Evolutionary conservation across 148 eudicot species (phyloP).

Genomic region (Diospyros lotus): DNA sequence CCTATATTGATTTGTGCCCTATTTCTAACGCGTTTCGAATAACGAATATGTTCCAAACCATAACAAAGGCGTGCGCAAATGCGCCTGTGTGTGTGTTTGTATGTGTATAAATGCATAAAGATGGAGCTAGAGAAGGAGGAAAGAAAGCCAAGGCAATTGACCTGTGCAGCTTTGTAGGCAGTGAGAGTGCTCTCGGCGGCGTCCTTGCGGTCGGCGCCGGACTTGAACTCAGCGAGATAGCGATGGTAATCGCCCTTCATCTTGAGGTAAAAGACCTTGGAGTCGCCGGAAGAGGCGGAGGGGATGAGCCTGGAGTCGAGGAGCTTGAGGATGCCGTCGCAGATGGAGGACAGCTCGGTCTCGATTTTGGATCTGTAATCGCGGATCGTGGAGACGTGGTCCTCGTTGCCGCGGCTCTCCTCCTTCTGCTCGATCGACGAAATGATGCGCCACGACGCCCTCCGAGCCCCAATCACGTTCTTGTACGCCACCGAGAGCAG

Average conservation of each 20-base stretch:
- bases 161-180: slow-evolving; percentile 60
- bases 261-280: slow-evolving; percentile 55
- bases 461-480: slow-evolving; percentile 1
- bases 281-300: slow-evolving; percentile 32
- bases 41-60: too few species aligned
- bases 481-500: slow-evolving; percentile 1
- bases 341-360: slow-evolving; percentile 15
- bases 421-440: slow-evolving; percentile 65
- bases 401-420: slow-evolving; percentile 61
- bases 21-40: too few species aligned
- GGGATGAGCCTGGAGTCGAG: slow-evolving; percentile 37
- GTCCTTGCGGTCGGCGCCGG: slow-evolving; percentile 39
- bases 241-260: slow-evolving; percentile 66
- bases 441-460: slow-evolving; percentile 27
- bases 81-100: too few species aligned
- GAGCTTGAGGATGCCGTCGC: slow-evolving; percentile 26
- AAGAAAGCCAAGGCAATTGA: neutral
- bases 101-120: too few species aligned
- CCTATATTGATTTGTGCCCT: too few species aligned
- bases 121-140: too few species aligned
- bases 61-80: too few species aligned
- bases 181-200: slow-evolving; percentile 54
- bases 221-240: slow-evolving; percentile 51
- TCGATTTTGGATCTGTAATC: slow-evolving; percentile 16
- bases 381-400: slow-evolving; percentile 34